Percentiles rank a stretch among this genome's conserved stretches.
Evolutionary conservation across 805 yeast genomes (phyloP).

Genomic region (Cyberlindnera mississippiensis): DNA sequence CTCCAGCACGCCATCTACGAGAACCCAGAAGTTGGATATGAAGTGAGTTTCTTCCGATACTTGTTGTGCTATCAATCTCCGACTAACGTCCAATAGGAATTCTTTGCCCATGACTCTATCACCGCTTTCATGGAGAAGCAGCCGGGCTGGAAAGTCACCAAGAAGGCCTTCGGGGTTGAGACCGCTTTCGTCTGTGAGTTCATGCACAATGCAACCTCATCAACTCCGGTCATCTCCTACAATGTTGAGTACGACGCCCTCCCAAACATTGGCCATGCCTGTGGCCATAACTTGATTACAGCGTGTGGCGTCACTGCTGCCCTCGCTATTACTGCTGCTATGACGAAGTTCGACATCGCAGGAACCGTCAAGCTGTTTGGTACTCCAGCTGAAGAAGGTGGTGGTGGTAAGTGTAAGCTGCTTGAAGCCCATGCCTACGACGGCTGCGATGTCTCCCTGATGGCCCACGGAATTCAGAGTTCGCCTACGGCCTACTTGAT

Average conservation of each 20-base stretch:
- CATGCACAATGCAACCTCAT: not conserved
- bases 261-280: conserved; percentile 12
- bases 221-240: conserved; percentile 8
- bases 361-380: conserved; percentile 14
- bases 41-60: not conserved
- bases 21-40: conserved; percentile 9
- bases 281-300: conserved; percentile 13
- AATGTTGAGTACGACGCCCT: conserved; percentile 14
- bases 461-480: conserved; percentile 4
- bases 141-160: conserved; percentile 10
- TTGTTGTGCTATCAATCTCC: too few relatives aligned
- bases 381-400: conserved; percentile 12
- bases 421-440: conserved; percentile 12
- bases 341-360: conserved; percentile 10
- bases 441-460: conserved; percentile 9
- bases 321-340: conserved; percentile 6
- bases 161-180: conserved; percentile 9
- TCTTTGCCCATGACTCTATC: conserved; percentile 6
- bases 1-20: conserved; percentile 12
- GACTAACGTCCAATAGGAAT: conserved; percentile 1
- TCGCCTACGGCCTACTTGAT: not conserved
- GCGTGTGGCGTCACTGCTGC: conserved; percentile 10
- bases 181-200: conserved; percentile 10
- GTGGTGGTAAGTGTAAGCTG: conserved; percentile 13
- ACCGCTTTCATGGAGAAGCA: conserved; percentile 11